Conservation (phyloP, 352 stramenopile genomes). For the Globisporangium canariense region DNA sequence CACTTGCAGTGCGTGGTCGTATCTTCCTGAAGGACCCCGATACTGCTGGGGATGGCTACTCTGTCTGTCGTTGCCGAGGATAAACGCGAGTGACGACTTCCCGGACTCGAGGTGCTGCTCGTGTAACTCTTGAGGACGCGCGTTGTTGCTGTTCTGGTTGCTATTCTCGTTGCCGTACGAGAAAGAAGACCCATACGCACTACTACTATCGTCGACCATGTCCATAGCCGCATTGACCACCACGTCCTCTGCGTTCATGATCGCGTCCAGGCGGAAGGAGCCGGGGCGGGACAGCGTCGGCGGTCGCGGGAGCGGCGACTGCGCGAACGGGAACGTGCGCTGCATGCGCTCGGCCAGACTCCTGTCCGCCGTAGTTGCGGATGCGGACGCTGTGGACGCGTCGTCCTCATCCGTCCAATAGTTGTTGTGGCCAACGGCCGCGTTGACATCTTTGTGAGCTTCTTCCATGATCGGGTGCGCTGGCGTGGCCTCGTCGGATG, state of each 20-base stretch:
- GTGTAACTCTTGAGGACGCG: not conserved
- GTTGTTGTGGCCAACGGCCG: not conserved
- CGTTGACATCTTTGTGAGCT: conserved; percentile 6
- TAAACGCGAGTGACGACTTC: conserved; percentile 32
- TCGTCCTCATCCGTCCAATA: conserved; percentile 1
- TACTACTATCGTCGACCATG: not conserved
- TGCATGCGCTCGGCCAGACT: conserved; percentile 17
- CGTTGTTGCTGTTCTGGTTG: conserved; percentile 6
- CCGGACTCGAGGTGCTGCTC: conserved; percentile 10
- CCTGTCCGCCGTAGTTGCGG: not conserved
- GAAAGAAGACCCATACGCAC: not conserved
- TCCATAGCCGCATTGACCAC: not conserved
- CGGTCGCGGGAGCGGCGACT: conserved; percentile 3
- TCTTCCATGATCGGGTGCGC: conserved; percentile 6
- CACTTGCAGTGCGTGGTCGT: not conserved
- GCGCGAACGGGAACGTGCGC: conserved; percentile 16
- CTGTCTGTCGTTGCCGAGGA: conserved; percentile 18
- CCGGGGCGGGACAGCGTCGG: not conserved
- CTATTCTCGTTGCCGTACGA: conserved; percentile 12
- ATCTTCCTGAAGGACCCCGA: not conserved
- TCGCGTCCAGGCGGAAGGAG: conserved; percentile 12
- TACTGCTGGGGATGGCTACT: not conserved
- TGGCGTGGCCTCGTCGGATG: not conserved
- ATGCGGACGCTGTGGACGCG: not conserved
- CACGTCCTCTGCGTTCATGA: conserved; percentile 15